These are phyloP conservation scores for Jaltomata sinuosa DNA, from an alignment of 257 asterid species.

Conservation along the genomic window DNA sequence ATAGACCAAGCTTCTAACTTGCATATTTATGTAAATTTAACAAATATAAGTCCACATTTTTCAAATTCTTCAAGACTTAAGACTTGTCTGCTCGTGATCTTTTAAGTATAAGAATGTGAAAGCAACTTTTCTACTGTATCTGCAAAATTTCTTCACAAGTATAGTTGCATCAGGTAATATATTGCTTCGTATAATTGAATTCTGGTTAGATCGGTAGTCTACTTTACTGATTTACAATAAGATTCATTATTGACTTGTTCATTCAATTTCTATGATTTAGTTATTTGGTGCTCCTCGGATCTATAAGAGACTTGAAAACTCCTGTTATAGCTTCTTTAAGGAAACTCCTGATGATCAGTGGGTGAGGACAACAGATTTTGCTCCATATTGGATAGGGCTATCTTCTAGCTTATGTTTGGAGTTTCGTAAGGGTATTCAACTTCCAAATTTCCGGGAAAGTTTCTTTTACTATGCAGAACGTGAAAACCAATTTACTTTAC, in stretches of 20 bases:
- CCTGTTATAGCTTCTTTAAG: slow-evolving; percentile 22
- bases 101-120: neutral
- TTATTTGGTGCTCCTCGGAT: slow-evolving; percentile 80
- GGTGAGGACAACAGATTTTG: slow-evolving; percentile 80
- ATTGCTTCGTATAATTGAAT: neutral
- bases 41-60: neutral
- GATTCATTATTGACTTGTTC: neutral
- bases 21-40: neutral
- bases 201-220: neutral
- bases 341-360: slow-evolving; percentile 72
- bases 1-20: neutral
- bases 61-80: neutral
- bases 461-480: slow-evolving; percentile 49
- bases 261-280: slow-evolving; percentile 18
- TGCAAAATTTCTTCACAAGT: neutral
- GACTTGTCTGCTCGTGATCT: neutral
- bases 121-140: neutral
- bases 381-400: slow-evolving; percentile 58
- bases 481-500: slow-evolving; percentile 25
- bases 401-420: slow-evolving; percentile 75
- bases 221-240: neutral
- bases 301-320: slow-evolving; percentile 33
- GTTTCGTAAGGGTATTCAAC: slow-evolving; percentile 36
- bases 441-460: slow-evolving; percentile 55
- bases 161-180: neutral